These are phyloP conservation scores for Alternaria arbusti DNA, from an alignment of 2,329 filamentous ascomycete genomes.

Conservation along the genomic window DNA sequence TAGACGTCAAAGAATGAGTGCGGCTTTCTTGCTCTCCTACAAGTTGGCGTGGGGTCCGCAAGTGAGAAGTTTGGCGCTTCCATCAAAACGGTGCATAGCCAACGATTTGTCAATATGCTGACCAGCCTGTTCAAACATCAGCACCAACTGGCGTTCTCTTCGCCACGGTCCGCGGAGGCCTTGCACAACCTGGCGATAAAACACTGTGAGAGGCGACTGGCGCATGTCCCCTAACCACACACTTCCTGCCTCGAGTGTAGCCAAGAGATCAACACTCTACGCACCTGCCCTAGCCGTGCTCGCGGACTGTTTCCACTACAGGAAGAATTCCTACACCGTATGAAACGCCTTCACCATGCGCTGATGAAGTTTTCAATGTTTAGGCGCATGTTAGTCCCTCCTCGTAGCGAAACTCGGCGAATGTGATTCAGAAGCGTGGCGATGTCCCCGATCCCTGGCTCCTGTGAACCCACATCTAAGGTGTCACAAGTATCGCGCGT, in stretches of 20 bases:
- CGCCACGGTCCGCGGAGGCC: neutral
- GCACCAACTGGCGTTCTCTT: neutral
- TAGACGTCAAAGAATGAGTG: neutral
- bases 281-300: neutral
- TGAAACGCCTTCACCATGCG: neutral
- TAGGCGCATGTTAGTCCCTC: neutral
- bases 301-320: neutral
- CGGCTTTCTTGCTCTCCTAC: neutral
- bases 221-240: neutral
- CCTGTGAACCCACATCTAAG: neutral
- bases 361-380: neutral
- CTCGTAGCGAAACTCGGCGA: neutral
- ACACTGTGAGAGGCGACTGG: neutral
- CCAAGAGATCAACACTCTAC: neutral
- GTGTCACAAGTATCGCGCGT: neutral
- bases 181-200: neutral
- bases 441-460: constrained; percentile 1
- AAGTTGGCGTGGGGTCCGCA: neutral
- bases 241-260: neutral
- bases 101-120: neutral
- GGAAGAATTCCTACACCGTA: neutral
- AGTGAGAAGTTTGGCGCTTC: neutral
- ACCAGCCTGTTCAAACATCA: neutral
- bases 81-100: neutral
- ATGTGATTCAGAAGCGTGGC: neutral